Conservation (phyloP, 805 yeast species). For the Zygotorulaspora chibaensis region DNA sequence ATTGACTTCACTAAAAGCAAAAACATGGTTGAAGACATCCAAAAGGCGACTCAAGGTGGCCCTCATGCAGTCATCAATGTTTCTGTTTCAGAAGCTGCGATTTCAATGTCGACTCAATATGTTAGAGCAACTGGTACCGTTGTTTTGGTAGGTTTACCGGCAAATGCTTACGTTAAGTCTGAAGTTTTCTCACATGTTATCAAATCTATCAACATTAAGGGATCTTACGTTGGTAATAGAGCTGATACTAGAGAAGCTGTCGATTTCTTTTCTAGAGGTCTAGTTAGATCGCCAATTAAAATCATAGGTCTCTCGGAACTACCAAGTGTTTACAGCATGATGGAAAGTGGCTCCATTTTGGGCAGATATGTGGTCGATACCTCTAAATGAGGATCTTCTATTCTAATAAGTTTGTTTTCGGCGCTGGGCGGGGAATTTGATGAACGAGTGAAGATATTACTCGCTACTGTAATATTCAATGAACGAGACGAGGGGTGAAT, state of each 20-base stretch:
- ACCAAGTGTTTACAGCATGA: constrained; percentile 49
- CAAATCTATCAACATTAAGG: constrained; percentile 63
- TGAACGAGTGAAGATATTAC: too few relatives aligned
- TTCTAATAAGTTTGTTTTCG: background rate
- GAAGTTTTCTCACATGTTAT: constrained; percentile 69
- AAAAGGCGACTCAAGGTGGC: constrained; percentile 59
- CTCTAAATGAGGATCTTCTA: constrained; percentile 29
- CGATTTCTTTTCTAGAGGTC: constrained; percentile 65
- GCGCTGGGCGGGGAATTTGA: background rate
- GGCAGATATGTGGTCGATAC: constrained; percentile 90
- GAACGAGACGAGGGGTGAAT: too few relatives aligned
- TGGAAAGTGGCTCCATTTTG: constrained; percentile 51
- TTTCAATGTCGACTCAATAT: constrained; percentile 51
- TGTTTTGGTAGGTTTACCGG: constrained; percentile 71
- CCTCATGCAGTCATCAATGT: constrained; percentile 68
- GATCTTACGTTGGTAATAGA: constrained; percentile 86
- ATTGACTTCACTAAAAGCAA: constrained; percentile 51
- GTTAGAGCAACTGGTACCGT: constrained; percentile 66
- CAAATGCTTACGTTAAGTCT: constrained; percentile 63
- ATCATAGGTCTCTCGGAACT: constrained; percentile 53
- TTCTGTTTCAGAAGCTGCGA: constrained; percentile 64
- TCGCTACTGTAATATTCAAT: too few relatives aligned
- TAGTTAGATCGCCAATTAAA: constrained; percentile 59
- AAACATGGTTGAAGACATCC: constrained; percentile 50
- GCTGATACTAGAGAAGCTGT: constrained; percentile 74